Conservation (phyloP, 1,139 yeast species). For the Kodamaea ohmeri region DNA sequence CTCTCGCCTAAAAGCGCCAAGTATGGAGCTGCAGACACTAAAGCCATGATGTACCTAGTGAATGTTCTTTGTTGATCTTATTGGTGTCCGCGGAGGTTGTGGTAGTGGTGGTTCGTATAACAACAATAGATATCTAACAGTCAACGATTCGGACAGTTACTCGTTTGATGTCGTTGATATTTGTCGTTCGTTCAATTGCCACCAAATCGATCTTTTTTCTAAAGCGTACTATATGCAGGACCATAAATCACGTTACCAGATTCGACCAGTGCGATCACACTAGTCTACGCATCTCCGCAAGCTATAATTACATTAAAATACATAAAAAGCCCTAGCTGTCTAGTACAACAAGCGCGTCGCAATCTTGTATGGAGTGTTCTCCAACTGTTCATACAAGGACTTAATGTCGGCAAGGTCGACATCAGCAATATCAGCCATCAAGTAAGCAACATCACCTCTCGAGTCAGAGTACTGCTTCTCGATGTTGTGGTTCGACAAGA, state of each 20-base stretch:
- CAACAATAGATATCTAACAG: neutral
- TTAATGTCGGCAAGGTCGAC: conserved; percentile 82
- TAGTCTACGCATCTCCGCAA: no score
- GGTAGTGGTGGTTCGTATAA: neutral
- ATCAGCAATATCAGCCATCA: conserved; percentile 95
- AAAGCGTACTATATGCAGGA: conserved; percentile 6
- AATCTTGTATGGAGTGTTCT: conserved; percentile 86
- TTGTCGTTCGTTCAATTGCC: conserved; percentile 5
- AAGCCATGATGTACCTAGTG: conserved; percentile 41
- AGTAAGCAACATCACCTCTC: conserved; percentile 91
- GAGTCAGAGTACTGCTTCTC: conserved; percentile 98
- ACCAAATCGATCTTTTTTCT: conserved; percentile 7
- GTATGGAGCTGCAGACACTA: conserved; percentile 82
- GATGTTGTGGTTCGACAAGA: conserved; percentile 90
- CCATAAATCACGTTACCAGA: conserved; percentile 1
- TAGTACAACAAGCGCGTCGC: conserved; percentile 88
- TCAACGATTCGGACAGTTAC: no score
- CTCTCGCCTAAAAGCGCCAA: conserved; percentile 84
- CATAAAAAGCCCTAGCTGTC: conserved; percentile 6
- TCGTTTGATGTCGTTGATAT: neutral
- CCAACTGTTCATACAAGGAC: conserved; percentile 79
- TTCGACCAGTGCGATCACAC: no score
- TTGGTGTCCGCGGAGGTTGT: neutral
- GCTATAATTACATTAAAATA: conserved; percentile 4
- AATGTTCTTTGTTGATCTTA: neutral